A percentile compares a stretch with the other conserved stretches of the same genome.
Evolutionary conservation across 1,284 basidiomycete species (phyloP).

Genomic region (Anthracocystis setariae): DNA sequence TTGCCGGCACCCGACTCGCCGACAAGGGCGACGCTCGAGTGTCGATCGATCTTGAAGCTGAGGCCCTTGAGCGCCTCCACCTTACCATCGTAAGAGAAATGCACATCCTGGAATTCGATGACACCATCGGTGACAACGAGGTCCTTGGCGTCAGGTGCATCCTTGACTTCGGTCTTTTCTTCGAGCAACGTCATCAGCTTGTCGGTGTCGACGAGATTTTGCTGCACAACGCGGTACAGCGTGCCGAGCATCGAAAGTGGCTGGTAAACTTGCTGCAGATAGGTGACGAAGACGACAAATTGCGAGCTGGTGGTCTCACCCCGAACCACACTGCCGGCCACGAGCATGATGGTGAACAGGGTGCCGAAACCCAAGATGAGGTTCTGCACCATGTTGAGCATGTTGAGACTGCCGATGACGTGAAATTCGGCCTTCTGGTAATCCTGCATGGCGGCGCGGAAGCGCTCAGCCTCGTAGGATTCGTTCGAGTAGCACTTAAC

Average conservation of each 20-base stretch:
- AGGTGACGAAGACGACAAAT: constrained; percentile 83
- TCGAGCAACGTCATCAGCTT: constrained; percentile 67
- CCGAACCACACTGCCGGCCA: constrained; percentile 50
- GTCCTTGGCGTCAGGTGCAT: constrained; percentile 79
- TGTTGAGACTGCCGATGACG: constrained; percentile 70
- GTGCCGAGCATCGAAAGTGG: constrained; percentile 61
- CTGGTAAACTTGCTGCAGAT: constrained; percentile 76
- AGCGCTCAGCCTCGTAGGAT: constrained; percentile 79
- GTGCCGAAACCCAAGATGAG: constrained; percentile 62
- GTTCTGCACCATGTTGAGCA: constrained; percentile 64
- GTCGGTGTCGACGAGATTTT: constrained; percentile 73
- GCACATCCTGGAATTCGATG: constrained; percentile 77
- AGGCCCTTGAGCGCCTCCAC: constrained; percentile 78
- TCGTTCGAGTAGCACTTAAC: constrained; percentile 84
- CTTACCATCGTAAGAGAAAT: constrained; percentile 76
- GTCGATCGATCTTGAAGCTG: constrained; percentile 83
- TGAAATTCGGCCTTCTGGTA: constrained; percentile 81
- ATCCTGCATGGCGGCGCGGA: constrained; percentile 77
- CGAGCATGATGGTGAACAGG: constrained; percentile 52
- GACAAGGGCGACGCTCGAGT: constrained; percentile 58
- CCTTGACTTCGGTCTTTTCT: constrained; percentile 77
- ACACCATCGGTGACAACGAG: constrained; percentile 78
- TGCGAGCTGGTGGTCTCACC: constrained; percentile 69
- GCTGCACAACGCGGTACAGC: constrained; percentile 67
- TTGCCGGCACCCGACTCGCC: constrained; percentile 79